Evolutionary conservation across 352 stramenopile genomes (phyloP).

Genomic region (Globisporangium middletonii): DNA sequence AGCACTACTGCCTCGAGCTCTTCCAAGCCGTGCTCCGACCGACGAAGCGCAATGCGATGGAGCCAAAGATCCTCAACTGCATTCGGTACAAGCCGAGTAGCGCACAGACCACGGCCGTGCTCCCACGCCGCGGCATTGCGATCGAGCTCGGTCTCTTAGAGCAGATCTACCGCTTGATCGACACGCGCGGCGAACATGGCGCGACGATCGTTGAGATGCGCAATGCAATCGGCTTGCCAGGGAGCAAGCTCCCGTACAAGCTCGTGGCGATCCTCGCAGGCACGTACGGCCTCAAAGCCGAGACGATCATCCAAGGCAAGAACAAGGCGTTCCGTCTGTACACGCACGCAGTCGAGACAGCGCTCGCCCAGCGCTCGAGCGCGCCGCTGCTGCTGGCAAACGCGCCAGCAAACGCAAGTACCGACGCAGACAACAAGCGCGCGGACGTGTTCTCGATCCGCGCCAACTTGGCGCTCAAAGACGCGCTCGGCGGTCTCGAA

Average conservation of each 20-base stretch:
- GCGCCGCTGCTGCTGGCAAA: constrained; percentile 6
- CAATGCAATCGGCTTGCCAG: constrained; percentile 62
- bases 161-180: constrained; percentile 71
- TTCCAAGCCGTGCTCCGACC: constrained; percentile 72
- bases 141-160: constrained; percentile 58
- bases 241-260: constrained; percentile 77
- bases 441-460: constrained; percentile 33
- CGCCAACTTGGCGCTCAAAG: constrained; percentile 51
- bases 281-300: constrained; percentile 65
- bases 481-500: constrained; percentile 44
- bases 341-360: constrained; percentile 11
- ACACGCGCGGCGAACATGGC: constrained; percentile 53
- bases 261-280: constrained; percentile 57
- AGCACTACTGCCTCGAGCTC: constrained; percentile 53
- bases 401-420: constrained; percentile 1
- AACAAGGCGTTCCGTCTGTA: constrained; percentile 79
- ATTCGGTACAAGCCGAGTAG: constrained; percentile 50
- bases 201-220: constrained; percentile 72
- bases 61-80: constrained; percentile 79
- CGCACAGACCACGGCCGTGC: not conserved
- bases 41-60: constrained; percentile 37
- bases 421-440: not conserved
- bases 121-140: constrained; percentile 31
- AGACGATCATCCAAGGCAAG: constrained; percentile 75
- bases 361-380: not conserved